Conservation (phyloP, 352 stramenopile genomes). For the Globisporangium canariense region DNA sequence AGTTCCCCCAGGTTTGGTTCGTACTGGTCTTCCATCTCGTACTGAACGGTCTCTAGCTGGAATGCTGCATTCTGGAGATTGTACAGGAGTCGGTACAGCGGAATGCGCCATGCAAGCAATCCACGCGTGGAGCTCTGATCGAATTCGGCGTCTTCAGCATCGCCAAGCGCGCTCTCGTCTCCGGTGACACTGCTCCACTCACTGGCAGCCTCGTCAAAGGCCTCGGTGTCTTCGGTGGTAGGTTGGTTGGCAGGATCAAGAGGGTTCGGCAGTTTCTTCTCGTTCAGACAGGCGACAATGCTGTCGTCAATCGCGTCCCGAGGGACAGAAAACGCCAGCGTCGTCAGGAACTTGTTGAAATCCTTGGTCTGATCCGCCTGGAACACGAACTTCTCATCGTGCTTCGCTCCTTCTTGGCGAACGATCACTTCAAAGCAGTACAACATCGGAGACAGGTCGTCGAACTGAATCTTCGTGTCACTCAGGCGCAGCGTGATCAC, state of each 20-base stretch:
- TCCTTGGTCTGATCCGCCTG: conserved; percentile 70
- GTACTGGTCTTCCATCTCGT: conserved; percentile 77
- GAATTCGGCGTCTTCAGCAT: conserved; percentile 80
- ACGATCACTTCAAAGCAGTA: conserved; percentile 81
- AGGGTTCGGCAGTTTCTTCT: conserved; percentile 61
- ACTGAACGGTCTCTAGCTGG: conserved; percentile 57
- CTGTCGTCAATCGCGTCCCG: conserved; percentile 57
- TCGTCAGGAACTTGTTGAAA: conserved; percentile 75
- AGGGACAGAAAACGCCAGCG: conserved; percentile 67
- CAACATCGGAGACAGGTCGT: conserved; percentile 77
- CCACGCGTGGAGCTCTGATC: conserved; percentile 28
- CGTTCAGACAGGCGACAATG: conserved; percentile 55
- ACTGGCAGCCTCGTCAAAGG: conserved; percentile 63
- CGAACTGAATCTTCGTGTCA: conserved; percentile 72
- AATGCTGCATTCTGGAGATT: conserved; percentile 70
- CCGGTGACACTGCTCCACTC: conserved; percentile 85
- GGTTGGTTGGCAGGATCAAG: conserved; percentile 26
- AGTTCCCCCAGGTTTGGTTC: conserved; percentile 64
- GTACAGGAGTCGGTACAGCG: conserved; percentile 67
- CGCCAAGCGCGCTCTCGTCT: conserved; percentile 76
- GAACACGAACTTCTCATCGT: conserved; percentile 77
- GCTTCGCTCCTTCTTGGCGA: conserved; percentile 39
- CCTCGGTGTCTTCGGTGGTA: conserved; percentile 29
- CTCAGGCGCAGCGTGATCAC: conserved; percentile 60
- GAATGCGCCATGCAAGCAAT: conserved; percentile 54